Evolutionary conservation across 257 asterid genomes (phyloP).

Genomic region (Ballota nigra): DNA sequence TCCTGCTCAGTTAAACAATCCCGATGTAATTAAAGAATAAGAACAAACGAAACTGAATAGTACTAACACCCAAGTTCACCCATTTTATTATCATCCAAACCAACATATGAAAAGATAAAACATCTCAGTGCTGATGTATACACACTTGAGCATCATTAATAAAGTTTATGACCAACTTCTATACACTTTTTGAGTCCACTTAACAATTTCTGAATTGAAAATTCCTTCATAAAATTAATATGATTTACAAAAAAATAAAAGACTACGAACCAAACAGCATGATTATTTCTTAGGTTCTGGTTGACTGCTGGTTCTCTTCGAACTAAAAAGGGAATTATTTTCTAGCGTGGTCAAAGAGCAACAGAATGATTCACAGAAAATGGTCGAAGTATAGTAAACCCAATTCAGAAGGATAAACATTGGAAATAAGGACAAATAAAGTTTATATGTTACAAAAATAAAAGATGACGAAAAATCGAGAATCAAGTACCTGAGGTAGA

Average conservation of each 20-base stretch:
- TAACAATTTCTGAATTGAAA: not conserved
- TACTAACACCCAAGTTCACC: not conserved
- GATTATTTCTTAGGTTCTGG: not conserved
- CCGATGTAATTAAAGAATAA: conserved; percentile 17
- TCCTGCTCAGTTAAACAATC: conserved; percentile 47
- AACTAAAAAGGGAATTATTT: not conserved
- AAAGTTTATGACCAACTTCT: not conserved
- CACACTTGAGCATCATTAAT: not conserved
- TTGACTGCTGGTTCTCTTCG: too few relatives aligned
- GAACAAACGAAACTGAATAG: not conserved
- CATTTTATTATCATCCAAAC: not conserved
- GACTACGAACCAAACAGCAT: not conserved
- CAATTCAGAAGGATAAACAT: not conserved
- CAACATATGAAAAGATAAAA: not conserved
- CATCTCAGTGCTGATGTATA: not conserved
- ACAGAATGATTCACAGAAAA: not conserved
- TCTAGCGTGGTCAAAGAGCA: not conserved
- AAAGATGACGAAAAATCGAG: not conserved
- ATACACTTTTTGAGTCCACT: not conserved
- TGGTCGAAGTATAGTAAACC: not conserved
- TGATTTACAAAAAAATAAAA: not conserved
- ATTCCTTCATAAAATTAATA: not conserved
- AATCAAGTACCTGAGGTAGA: conserved; percentile 45
- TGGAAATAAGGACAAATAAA: not conserved
- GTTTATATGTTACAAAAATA: too few relatives aligned